These are phyloP conservation scores for Bruguiera gymnorhiza DNA, from an alignment of 345 rosid species.

Conservation along the genomic window DNA sequence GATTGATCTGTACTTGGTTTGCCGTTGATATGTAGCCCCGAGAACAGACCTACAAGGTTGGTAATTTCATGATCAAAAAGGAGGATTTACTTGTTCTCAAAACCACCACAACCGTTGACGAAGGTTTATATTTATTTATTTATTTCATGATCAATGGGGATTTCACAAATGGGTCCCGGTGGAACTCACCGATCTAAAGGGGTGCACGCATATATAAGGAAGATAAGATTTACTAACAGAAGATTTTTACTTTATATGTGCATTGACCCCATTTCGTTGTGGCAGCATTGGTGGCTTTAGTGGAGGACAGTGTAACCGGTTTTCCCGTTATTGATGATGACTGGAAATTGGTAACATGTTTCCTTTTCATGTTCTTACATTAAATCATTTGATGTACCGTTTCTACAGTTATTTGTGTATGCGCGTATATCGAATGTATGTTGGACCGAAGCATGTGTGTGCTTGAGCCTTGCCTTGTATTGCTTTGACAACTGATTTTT, in stretches of 20 bases:
- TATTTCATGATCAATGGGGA: too few relatives aligned
- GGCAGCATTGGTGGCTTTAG: not conserved
- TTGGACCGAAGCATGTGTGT: too few relatives aligned
- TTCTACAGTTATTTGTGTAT: too few relatives aligned
- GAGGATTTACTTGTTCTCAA: not conserved
- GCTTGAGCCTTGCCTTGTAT: not conserved
- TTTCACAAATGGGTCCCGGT: too few relatives aligned
- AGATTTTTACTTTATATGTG: not conserved
- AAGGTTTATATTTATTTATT: not conserved
- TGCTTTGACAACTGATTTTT: constrained; percentile 5
- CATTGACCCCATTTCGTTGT: too few relatives aligned
- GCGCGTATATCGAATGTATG: too few relatives aligned
- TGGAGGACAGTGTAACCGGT: not conserved
- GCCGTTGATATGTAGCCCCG: not conserved
- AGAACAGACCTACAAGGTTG: not conserved
- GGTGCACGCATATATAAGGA: not conserved
- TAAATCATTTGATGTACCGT: too few relatives aligned
- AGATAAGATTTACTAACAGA: not conserved
- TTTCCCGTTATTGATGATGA: not conserved
- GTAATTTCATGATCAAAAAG: constrained; percentile 1
- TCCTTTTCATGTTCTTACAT: not conserved
- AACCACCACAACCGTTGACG: not conserved
- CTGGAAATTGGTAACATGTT: not conserved
- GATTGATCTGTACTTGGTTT: not conserved
- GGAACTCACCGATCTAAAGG: too few relatives aligned